Base-by-base conservation (phyloP, 495 filamentous ascomycete species). In the Aspergillus wentii region DNA sequence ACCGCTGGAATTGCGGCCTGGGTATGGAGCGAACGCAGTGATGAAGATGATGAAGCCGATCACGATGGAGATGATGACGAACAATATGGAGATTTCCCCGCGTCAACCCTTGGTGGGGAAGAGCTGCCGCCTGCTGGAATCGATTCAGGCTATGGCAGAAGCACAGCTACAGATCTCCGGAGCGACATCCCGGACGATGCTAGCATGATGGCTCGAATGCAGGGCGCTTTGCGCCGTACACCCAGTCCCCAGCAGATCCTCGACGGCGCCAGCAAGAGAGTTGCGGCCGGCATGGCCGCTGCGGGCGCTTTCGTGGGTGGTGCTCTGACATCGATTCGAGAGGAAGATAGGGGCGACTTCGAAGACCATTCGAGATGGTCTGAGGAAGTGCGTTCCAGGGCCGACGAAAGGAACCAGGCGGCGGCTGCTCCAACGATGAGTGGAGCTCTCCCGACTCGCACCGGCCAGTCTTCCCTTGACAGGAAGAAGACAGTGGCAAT, bases 161-260 rank as follows among this genome's bases (percentile, higher is more conserved):
- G 49, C 5, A 50, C 57, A 20, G 54, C 37, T 3, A 19, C 57
- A 7, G 64, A 62, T 29, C 37, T 59, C 1, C 57, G 49, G 17
- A 68, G 66, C 8, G 56, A 65, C 19, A 41, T 45, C 38, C 49
- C 53, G 21, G 66, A 76, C 33, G 69, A 81, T 61, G 64, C 75
- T 30, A 76, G 78, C 45, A 79, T 90, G 65, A 79, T 90, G 48
- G 72, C 78, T 31, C 83, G 83, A 32, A 83, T 94, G 71, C 80
- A 84, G 37, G 86, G 85, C 40, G 85, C 85, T n/a, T 64, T 94
- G 56, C 78, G 85, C 49, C 78, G 88, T 35, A 92, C 88, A 4
- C 86, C 90, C 8, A 94, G 86, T 51, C 90, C 90, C 17, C 87
- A 94, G 53, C 86, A 94, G 61, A 75, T 94, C 42, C 76, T 90